Conservation (phyloP, 129 eudicot species). For the Lonicera japonica region DNA sequence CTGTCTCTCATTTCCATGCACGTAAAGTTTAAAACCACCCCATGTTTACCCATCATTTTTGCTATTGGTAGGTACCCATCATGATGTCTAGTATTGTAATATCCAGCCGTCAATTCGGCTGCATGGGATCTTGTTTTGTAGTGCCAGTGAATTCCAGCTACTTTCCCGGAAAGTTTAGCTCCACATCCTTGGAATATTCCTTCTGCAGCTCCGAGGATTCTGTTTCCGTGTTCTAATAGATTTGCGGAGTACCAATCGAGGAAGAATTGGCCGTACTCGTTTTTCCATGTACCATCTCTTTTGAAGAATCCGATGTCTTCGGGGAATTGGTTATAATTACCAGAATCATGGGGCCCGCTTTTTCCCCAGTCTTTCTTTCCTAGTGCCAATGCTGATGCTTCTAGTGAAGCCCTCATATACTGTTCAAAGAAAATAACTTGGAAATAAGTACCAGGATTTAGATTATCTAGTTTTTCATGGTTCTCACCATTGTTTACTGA, state of each 20-base stretch:
- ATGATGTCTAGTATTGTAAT: constrained; percentile 60
- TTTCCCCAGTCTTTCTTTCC: constrained; percentile 73
- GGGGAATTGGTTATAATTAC: constrained; percentile 81
- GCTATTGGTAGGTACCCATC: constrained; percentile 85
- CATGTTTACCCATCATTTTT: constrained; percentile 56
- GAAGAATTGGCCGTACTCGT: constrained; percentile 75
- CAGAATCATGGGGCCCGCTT: constrained; percentile 86
- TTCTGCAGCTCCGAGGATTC: constrained; percentile 55
- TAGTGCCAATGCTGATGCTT: constrained; percentile 67
- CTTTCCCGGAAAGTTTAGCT: constrained; percentile 72
- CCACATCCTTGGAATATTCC: constrained; percentile 67
- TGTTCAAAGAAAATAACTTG: constrained; percentile 19
- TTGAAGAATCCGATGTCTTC: constrained; percentile 83
- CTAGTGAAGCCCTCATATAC: constrained; percentile 92
- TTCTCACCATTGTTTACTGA: neutral
- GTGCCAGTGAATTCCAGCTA: constrained; percentile 98
- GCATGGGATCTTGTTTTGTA: constrained; percentile 87
- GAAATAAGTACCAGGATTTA: neutral
- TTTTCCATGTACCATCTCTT: constrained; percentile 80
- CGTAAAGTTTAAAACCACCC: constrained; percentile 77
- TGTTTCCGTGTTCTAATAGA: constrained; percentile 77
- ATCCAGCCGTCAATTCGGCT: constrained; percentile 87
- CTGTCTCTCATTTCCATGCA: constrained; percentile 96
- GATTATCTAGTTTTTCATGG: neutral
- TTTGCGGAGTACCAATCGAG: constrained; percentile 80